Evolutionary conservation across 805 yeast species (phyloP).

Genomic region (Zygosaccharomyces siamensis): DNA sequence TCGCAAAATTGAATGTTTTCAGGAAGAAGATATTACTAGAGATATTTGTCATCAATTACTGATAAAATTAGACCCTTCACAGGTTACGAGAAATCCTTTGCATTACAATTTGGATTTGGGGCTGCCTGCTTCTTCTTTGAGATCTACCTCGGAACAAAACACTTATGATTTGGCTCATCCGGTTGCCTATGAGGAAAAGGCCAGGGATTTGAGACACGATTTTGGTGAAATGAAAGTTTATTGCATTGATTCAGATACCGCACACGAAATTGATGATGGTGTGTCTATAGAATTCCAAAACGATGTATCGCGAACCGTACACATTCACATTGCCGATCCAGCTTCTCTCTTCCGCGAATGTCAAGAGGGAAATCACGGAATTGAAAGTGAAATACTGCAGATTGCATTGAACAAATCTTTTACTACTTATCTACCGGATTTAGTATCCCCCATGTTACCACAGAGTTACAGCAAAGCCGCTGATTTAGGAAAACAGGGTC

Average conservation of each 20-base stretch:
- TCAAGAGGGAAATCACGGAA: conserved; percentile 21
- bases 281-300: conserved; percentile 49
- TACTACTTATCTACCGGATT: conserved; percentile 71
- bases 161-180: conserved; percentile 26
- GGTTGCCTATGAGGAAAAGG: conserved; percentile 6
- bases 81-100: conserved; percentile 42
- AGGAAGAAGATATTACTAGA: conserved; percentile 44
- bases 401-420: conserved; percentile 58
- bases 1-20: conserved; percentile 23
- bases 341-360: conserved; percentile 49
- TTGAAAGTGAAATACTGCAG: conserved; percentile 38
- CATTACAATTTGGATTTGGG: conserved; percentile 45
- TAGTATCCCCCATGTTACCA: conserved; percentile 68
- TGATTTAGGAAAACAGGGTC: conserved; percentile 45
- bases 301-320: conserved; percentile 40
- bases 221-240: conserved; percentile 52
- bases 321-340: conserved; percentile 86
- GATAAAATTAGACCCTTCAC: conserved; percentile 28
- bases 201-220: conserved; percentile 34
- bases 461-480: conserved; percentile 44
- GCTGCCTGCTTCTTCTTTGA: conserved; percentile 43
- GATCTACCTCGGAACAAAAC: conserved; percentile 42
- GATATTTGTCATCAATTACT: conserved; percentile 51
- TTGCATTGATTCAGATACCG: conserved; percentile 76
- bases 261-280: conserved; percentile 94